Evolutionary conservation across 2,329 filamentous ascomycete genomes (phyloP).

Genomic region (Phialophora chinensis): DNA sequence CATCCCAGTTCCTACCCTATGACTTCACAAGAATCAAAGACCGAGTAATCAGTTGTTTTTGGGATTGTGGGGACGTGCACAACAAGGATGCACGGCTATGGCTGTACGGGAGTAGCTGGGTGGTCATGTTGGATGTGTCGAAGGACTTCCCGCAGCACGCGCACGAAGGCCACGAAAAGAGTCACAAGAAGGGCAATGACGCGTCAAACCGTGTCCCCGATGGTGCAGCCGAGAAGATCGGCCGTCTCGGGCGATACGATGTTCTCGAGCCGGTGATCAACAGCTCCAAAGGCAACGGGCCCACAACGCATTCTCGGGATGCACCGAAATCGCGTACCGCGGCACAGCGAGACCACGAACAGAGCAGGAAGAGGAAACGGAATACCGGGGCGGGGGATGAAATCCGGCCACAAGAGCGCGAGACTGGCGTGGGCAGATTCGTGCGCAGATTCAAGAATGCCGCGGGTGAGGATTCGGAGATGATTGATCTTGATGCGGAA

Average conservation of each 20-base stretch:
- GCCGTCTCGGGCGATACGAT: constrained; percentile 39
- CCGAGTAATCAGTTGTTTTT: constrained; percentile 73
- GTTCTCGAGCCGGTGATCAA: constrained; percentile 35
- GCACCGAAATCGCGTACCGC: neutral
- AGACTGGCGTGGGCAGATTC: constrained; percentile 13
- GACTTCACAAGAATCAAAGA: constrained; percentile 78
- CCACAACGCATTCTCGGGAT: neutral
- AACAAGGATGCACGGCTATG: constrained; percentile 69
- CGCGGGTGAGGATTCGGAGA: constrained; percentile 42
- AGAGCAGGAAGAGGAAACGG: constrained; percentile 52
- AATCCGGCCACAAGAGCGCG: constrained; percentile 24
- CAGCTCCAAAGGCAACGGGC: neutral
- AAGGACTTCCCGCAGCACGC: constrained; percentile 63
- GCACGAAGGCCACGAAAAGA: neutral
- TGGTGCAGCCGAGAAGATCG: constrained; percentile 18
- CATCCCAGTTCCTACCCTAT: constrained; percentile 72
- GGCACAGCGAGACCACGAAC: neutral
- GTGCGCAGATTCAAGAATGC: constrained; percentile 26
- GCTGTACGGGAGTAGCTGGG: constrained; percentile 83
- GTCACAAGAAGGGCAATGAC: neutral
- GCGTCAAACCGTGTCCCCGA: neutral
- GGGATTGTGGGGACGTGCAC: constrained; percentile 52
- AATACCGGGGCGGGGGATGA: constrained; percentile 46
- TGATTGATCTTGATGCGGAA: constrained; percentile 45
- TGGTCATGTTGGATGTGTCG: constrained; percentile 89